These are phyloP conservation scores for Abrus precatorius DNA, from an alignment of 306 rosid genomes.

Conservation along the genomic window DNA sequence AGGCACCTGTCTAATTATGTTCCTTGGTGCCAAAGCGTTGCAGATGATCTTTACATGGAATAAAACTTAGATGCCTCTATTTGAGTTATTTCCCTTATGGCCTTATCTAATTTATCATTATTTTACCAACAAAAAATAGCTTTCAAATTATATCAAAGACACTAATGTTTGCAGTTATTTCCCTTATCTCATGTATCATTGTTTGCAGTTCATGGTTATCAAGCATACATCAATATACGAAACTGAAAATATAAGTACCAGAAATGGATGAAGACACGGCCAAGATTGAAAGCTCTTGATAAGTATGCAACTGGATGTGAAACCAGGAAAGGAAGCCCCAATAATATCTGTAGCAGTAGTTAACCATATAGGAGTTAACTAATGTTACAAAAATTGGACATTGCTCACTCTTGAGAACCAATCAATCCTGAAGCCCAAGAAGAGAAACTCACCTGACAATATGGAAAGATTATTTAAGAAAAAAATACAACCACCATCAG, in stretches of 20 bases:
- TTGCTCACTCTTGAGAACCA: slow-evolving; percentile 53
- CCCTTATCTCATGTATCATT: slow-evolving; percentile 33
- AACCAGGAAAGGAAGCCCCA: slow-evolving; percentile 88
- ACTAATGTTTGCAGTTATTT: not conserved
- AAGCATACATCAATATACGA: slow-evolving; percentile 38
- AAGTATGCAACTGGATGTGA: slow-evolving; percentile 83
- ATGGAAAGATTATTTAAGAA: slow-evolving; percentile 47
- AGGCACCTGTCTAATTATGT: slow-evolving; percentile 22
- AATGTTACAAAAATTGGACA: slow-evolving; percentile 51
- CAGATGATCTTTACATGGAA: slow-evolving; percentile 18
- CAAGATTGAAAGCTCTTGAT: slow-evolving; percentile 93
- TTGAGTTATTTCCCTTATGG: slow-evolving; percentile 12
- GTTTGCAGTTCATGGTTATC: slow-evolving; percentile 21
- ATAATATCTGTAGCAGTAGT: slow-evolving; percentile 74
- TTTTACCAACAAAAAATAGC: not conserved
- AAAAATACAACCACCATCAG: slow-evolving; percentile 49
- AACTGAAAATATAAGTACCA: slow-evolving; percentile 65
- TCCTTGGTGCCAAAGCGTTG: slow-evolving; percentile 16
- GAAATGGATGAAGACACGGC: slow-evolving; percentile 94
- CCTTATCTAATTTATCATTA: slow-evolving; percentile 36
- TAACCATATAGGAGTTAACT: slow-evolving; percentile 54
- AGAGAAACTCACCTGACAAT: slow-evolving; percentile 75
- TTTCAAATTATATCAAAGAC: too few relatives aligned
- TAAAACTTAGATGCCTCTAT: slow-evolving; percentile 9
- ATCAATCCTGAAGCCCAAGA: slow-evolving; percentile 54